Evolutionary conservation across 2,329 filamentous ascomycete species (phyloP).

Genomic region (Trichothecium sympodiale): DNA sequence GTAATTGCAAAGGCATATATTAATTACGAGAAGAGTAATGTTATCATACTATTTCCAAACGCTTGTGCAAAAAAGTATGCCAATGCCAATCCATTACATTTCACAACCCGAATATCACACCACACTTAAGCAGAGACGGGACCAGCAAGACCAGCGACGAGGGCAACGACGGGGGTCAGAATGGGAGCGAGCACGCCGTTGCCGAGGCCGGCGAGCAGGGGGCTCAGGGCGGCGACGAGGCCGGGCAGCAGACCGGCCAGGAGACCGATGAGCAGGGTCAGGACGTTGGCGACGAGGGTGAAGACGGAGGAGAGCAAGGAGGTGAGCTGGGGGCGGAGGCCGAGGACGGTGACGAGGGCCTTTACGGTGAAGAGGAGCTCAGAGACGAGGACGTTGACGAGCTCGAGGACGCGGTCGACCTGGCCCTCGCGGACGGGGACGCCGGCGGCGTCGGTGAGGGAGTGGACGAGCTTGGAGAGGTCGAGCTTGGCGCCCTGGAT

Average conservation of each 20-base stretch:
- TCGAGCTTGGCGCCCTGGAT: conserved; percentile 9
- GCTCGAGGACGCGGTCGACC: conserved; percentile 12
- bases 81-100: no score
- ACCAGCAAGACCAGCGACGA: conserved; percentile 11
- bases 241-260: conserved; percentile 13
- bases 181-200: conserved; percentile 14
- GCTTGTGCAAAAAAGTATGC: no score
- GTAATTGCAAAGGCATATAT: no score
- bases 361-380: conserved; percentile 13
- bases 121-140: not conserved
- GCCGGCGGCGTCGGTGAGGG: conserved; percentile 11
- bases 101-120: no score
- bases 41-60: no score
- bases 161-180: conserved; percentile 12
- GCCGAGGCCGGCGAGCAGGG: conserved; percentile 15
- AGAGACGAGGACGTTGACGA: conserved; percentile 11
- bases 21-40: no score
- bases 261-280: conserved; percentile 13
- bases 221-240: conserved; percentile 12
- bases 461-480: conserved; percentile 13
- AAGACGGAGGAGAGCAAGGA: conserved; percentile 16
- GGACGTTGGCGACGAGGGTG: conserved; percentile 13
- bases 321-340: conserved; percentile 13
- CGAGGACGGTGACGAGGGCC: conserved; percentile 11
- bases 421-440: conserved; percentile 12